Conservation (phyloP, 225 moss, liverwort and hornwort species). For the Takakia lepidozioides region DNA sequence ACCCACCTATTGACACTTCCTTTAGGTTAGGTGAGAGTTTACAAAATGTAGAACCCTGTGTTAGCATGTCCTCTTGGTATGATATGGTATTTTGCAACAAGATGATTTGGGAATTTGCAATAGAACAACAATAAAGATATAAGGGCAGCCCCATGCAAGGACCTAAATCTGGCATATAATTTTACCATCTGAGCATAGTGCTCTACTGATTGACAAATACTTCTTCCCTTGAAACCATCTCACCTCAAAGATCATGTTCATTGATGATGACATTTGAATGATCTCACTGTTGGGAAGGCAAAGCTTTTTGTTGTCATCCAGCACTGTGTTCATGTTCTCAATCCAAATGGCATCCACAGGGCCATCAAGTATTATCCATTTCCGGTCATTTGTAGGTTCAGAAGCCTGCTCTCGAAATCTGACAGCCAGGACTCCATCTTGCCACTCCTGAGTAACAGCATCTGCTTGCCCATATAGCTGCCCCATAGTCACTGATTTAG, state of each 20-base stretch:
- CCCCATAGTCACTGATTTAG: constrained; percentile 84
- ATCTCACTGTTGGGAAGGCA: constrained; percentile 92
- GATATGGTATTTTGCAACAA: too few relatives aligned
- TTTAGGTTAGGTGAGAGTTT: neutral
- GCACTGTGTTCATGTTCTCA: constrained; percentile 89
- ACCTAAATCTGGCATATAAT: too few relatives aligned
- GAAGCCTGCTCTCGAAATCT: constrained; percentile 74
- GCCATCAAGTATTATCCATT: constrained; percentile 81
- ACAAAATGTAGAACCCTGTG: too few relatives aligned
- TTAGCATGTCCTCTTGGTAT: too few relatives aligned
- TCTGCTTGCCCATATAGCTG: constrained; percentile 74
- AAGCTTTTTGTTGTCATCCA: constrained; percentile 85
- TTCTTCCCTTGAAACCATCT: too few relatives aligned
- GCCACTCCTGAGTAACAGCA: constrained; percentile 68
- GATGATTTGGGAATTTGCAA: too few relatives aligned
- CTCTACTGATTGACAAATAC: too few relatives aligned
- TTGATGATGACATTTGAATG: constrained; percentile 81
- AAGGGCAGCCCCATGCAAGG: too few relatives aligned
- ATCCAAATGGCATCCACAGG: constrained; percentile 98
- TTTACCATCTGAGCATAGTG: too few relatives aligned
- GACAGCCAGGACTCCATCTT: constrained; percentile 69
- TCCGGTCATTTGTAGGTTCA: constrained; percentile 68
- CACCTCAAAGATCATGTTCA: constrained; percentile 97
- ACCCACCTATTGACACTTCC: constrained; percentile 43
- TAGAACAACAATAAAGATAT: too few relatives aligned